phyloP scores from a whole-genome alignment of 768 basidiomycete species.

The Hebeloma cylindrosporum region DNA sequence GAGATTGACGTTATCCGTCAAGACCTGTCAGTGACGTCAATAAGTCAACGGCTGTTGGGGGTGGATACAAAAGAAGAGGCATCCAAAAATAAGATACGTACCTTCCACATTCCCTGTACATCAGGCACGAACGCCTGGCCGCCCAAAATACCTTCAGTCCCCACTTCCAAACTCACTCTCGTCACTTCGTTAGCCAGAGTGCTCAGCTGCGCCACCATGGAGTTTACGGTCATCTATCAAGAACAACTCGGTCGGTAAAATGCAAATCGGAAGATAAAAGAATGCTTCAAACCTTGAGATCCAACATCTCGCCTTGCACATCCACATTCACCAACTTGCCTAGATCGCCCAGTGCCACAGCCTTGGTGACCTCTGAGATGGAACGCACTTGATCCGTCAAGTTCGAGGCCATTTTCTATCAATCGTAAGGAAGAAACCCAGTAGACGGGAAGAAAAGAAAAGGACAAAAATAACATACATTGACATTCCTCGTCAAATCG shows the following conservation, averaged over 20 bases:
- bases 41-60: neutral
- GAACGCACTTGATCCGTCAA: conserved; percentile 86
- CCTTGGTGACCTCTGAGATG: conserved; percentile 88
- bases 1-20: conserved; percentile 82
- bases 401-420: conserved; percentile 84
- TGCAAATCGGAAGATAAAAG: too few species aligned
- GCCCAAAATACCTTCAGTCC: conserved; percentile 90
- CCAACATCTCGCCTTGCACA: conserved; percentile 93
- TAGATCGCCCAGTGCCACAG: conserved; percentile 84
- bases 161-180: conserved; percentile 88
- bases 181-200: conserved; percentile 85
- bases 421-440: neutral
- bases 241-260: too few species aligned
- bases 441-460: neutral
- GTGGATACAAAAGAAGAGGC: neutral
- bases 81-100: conserved; percentile 30
- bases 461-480: conserved; percentile 48
- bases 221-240: conserved; percentile 87
- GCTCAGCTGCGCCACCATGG: conserved; percentile 77
- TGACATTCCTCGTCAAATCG: conserved; percentile 86
- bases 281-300: too few species aligned
- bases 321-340: conserved; percentile 86
- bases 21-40: conserved; percentile 30
- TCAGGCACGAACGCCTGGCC: conserved; percentile 92
- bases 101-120: conserved; percentile 95